Evolutionary conservation across 305 asterid species (phyloP).

Genomic region (Rubia occidens): DNA sequence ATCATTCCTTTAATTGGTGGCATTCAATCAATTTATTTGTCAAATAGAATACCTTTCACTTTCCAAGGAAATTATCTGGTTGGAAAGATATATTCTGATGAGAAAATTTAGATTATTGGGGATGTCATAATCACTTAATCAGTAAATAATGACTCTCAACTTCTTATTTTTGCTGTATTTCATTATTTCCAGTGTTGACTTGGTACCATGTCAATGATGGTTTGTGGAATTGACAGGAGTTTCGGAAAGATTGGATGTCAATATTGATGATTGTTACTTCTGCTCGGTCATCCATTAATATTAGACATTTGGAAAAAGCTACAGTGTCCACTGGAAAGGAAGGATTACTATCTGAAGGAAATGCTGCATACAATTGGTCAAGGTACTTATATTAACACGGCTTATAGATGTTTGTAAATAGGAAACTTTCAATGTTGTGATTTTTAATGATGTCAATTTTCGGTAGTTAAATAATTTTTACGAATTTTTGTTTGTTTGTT

Average conservation of each 20-base stretch:
- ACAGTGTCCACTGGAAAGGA: conserved; percentile 99
- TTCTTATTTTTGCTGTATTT: background rate
- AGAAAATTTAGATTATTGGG: background rate
- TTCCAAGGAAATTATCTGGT: background rate
- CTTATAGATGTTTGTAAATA: background rate
- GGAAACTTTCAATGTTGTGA: background rate
- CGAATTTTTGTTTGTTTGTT: background rate
- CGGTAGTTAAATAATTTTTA: background rate
- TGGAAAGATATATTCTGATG: background rate
- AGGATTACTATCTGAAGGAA: conserved; percentile 95
- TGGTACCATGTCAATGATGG: background rate
- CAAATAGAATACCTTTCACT: background rate
- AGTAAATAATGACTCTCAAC: background rate
- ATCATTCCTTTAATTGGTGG: background rate
- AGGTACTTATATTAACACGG: conserved; percentile 42
- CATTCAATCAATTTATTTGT: background rate
- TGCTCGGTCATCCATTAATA: conserved; percentile 92
- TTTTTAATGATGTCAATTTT: background rate
- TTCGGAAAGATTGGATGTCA: conserved; percentile 91
- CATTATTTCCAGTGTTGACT: background rate
- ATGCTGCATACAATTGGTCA: conserved; percentile 97
- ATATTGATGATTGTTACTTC: conserved; percentile 94
- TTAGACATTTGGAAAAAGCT: conserved; percentile 96
- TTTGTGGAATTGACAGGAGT: conserved; percentile 43
- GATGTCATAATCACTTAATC: background rate